phyloP scores from a whole-genome alignment of 2,329 filamentous ascomycete genomes.

The Xylariales sp. region DNA sequence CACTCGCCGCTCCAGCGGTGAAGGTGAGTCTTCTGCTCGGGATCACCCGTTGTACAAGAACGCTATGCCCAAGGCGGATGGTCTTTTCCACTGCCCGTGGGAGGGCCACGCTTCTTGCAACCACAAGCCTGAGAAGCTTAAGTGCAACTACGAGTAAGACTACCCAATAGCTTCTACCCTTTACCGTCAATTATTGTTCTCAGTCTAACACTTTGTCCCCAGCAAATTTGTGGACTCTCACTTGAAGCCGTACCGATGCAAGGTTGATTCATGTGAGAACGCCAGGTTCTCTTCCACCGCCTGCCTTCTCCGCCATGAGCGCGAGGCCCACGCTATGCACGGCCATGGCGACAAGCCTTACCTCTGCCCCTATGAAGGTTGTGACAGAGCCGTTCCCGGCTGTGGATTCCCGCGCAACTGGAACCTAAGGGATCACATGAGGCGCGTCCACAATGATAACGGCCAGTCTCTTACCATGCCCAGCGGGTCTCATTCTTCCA shows the following conservation, averaged over 20 bases:
- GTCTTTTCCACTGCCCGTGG: constrained; percentile 91
- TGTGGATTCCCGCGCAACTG: constrained; percentile 93
- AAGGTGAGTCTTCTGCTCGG: constrained; percentile 52
- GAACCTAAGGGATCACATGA: constrained; percentile 97
- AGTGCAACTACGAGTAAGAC: constrained; percentile 98
- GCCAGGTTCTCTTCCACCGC: constrained; percentile 92
- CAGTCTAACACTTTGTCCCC: constrained; percentile 14
- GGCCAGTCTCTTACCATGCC: constrained; percentile 28
- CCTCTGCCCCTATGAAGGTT: constrained; percentile 81
- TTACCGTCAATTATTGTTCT: constrained; percentile 1
- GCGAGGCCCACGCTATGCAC: constrained; percentile 93
- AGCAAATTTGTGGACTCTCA: constrained; percentile 98
- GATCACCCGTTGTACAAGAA: constrained; percentile 71
- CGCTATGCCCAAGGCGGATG: constrained; percentile 60
- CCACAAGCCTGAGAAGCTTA: constrained; percentile 92
- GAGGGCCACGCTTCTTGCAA: constrained; percentile 68
- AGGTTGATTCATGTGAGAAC: constrained; percentile 76
- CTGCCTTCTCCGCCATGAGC: constrained; percentile 89
- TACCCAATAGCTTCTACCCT: neutral
- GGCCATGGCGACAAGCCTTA: constrained; percentile 91
- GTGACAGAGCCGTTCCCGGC: constrained; percentile 75
- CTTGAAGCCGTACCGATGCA: constrained; percentile 94
- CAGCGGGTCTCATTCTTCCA: constrained; percentile 35
- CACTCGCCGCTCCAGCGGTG: constrained; percentile 43
- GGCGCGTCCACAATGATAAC: constrained; percentile 75